Conservation (phyloP, 2,329 filamentous ascomycete species). For the Microcyclospora pomicola region DNA sequence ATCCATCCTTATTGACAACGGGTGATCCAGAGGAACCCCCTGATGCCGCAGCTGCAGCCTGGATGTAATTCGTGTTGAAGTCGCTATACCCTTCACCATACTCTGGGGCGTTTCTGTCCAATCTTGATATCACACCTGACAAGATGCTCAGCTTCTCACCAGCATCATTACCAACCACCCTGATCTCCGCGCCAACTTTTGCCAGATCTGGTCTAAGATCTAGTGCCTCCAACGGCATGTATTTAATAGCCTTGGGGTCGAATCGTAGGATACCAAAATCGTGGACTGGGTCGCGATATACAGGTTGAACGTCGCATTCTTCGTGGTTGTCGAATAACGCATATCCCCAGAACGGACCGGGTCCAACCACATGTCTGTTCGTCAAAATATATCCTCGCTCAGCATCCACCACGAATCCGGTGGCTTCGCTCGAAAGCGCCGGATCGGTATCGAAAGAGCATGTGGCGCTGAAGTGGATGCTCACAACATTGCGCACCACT, state of each 20-base stretch:
- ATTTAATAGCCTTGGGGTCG: conserved; percentile 89
- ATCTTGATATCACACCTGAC: conserved; percentile 88
- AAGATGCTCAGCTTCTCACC: conserved; percentile 97
- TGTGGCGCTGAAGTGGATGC: conserved; percentile 97
- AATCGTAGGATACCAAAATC: conserved; percentile 97
- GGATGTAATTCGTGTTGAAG: conserved; percentile 94
- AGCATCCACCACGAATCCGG: conserved; percentile 93
- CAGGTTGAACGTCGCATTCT: conserved; percentile 83
- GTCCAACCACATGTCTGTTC: conserved; percentile 71
- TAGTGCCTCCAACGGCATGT: conserved; percentile 79
- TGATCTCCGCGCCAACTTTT: conserved; percentile 78
- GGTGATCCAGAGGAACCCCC: conserved; percentile 97
- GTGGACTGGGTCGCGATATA: conserved; percentile 96
- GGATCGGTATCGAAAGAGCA: conserved; percentile 96
- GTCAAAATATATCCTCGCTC: conserved; percentile 58
- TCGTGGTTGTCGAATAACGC: conserved; percentile 99
- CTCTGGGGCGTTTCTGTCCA: conserved; percentile 93
- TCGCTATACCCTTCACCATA: conserved; percentile 97
- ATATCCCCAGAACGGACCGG: conserved; percentile 95
- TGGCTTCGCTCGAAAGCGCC: conserved; percentile 86
- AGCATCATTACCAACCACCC: conserved; percentile 95
- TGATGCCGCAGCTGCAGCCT: conserved; percentile 91
- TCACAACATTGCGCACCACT: conserved; percentile 89
- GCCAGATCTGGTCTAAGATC: conserved; percentile 74
- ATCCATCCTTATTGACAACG: conserved; percentile 88